A percentile compares a stretch with the other conserved stretches of the same genome.
phyloP scores from a whole-genome alignment of 139 green algal species.

The Micromonas pusilla region DNA sequence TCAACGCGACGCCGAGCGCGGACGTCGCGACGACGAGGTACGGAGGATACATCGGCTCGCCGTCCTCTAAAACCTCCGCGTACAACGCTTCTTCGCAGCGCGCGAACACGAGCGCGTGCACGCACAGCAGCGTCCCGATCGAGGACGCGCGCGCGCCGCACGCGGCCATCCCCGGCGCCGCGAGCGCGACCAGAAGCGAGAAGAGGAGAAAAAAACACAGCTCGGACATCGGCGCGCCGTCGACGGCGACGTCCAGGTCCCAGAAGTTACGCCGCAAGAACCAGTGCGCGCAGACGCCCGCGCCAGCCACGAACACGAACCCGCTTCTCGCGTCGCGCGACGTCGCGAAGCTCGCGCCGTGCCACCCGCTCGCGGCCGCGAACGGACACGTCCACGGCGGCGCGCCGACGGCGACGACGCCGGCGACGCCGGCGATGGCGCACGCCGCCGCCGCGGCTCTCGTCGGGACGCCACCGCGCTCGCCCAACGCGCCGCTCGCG shows the following conservation, averaged over 20 bases:
- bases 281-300: constrained; percentile 48
- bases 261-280: constrained; percentile 74
- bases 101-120: background rate
- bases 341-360: too few relatives aligned
- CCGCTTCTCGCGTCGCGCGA: constrained; percentile 72
- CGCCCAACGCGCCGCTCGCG: constrained; percentile 33
- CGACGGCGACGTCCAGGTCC: constrained; percentile 74
- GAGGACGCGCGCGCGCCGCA: constrained; percentile 16
- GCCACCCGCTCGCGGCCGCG: constrained; percentile 61
- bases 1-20: constrained; percentile 54
- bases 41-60: constrained; percentile 69
- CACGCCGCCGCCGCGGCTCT: constrained; percentile 32
- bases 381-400: constrained; percentile 57
- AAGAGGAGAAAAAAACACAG: constrained; percentile 63
- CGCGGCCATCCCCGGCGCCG: constrained; percentile 62
- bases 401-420: constrained; percentile 44
- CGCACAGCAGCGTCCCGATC: background rate
- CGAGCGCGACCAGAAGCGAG: constrained; percentile 57
- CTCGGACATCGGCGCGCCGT: constrained; percentile 49
- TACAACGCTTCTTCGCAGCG: constrained; percentile 25
- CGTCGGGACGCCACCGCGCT: constrained; percentile 11
- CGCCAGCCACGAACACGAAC: constrained; percentile 61
- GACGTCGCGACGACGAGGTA: constrained; percentile 79
- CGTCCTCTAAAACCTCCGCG: constrained; percentile 42
- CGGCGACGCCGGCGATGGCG: constrained; percentile 11